Evolutionary conservation across 345 rosid genomes (phyloP), one percentile per base, ranked within the genome.

Genomic region (Geranium rotundifolium): DNA sequence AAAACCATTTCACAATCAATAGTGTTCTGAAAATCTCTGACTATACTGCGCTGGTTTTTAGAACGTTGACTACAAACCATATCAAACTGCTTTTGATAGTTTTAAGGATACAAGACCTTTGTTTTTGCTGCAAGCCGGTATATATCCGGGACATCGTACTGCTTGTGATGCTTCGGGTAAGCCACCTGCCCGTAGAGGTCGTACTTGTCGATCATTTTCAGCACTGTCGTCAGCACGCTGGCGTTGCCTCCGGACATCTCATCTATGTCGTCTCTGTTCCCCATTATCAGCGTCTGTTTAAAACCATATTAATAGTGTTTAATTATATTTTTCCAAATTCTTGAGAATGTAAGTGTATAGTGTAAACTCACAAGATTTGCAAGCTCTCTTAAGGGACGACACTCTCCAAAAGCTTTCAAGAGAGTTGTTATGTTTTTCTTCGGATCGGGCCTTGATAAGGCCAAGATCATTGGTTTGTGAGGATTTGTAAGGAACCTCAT

Each of bases 81-180:
- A 34, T 34, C 41, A 8, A 34, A 34, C 41, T 56, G 52, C 31
- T 63, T 31, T 63, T 41, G 37, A 59, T 63, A 52, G 54, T 62
- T 17, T 6, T 3, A 65, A 72, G 56, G 30, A 54, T 60, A 63
- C 10, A 4, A 8, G 63, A 87, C 95, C 95, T 93, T 93, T 56
- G 95, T 89, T 69, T 81, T 86, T 13, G 90, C 97, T 10, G 97
- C 95, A 62, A 93, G 93, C 29, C 99, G 74, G 68, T 93, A 89
- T 62, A 93, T 93, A 12, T 93, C 99, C 4, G 99, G 97, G 69
- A 93, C 99, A 67, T 93, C 99, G 62, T 76, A 71, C 67, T 92
- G 98, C 80, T 82, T 92, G 75, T 92, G 97, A 83, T 92, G 98
- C 81, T 92, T 92, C 17, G 98, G 98, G 73, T 87, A 84, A 57